Evolutionary conservation across 176 grass and related monocot genomes (phyloP).

Genomic region (Elymus sibiricus): DNA sequence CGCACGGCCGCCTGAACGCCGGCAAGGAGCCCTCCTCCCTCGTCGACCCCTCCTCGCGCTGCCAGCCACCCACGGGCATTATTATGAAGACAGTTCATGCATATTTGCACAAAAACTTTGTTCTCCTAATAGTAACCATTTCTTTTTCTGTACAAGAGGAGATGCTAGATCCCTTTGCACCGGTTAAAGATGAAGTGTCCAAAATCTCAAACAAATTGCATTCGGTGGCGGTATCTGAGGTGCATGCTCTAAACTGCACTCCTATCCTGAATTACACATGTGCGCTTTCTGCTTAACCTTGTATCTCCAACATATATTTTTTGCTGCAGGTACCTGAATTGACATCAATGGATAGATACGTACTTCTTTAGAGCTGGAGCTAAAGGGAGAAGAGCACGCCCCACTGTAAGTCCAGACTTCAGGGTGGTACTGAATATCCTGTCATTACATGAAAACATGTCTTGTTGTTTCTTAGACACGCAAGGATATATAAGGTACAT

Average conservation of each 20-base stretch:
- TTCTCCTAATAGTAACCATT: not conserved
- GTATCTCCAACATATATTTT: not conserved
- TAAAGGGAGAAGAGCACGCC: conserved; percentile 67
- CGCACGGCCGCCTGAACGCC: no score
- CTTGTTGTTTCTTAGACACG: not conserved
- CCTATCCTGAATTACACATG: not conserved
- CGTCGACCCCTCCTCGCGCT: no score
- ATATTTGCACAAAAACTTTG: not conserved
- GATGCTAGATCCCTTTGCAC: conserved; percentile 34
- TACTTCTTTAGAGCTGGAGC: conserved; percentile 63
- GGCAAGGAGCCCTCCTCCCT: no score
- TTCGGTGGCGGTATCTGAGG: conserved; percentile 54
- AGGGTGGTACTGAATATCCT: no score
- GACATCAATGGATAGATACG: conserved; percentile 53
- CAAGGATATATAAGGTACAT: no score
- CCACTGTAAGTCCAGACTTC: conserved; percentile 41
- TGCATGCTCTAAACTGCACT: conserved; percentile 4
- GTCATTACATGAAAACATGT: not conserved
- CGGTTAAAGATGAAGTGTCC: conserved; percentile 53
- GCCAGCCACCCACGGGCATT: no score
- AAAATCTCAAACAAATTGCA: conserved; percentile 41
- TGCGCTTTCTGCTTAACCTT: not conserved
- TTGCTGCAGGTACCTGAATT: conserved; percentile 51
- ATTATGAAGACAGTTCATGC: not conserved
- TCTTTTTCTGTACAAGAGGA: conserved; percentile 37